Conservation (phyloP, 345 rosid species). For the Zanthoxylum bungeanum region DNA sequence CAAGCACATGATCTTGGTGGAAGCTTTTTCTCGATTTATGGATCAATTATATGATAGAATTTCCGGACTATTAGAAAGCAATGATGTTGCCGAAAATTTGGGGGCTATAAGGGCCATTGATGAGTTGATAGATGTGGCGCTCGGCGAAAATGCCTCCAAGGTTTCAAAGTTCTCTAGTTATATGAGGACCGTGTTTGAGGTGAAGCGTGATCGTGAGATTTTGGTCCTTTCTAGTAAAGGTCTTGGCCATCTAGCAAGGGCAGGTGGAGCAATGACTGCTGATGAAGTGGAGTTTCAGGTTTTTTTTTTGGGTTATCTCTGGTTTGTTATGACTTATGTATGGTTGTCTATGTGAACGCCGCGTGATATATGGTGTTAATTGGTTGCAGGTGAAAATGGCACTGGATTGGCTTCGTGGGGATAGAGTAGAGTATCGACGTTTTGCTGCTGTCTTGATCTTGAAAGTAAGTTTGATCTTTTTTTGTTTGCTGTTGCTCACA, state of each 20-base stretch:
- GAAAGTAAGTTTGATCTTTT: slow-evolving; percentile 46
- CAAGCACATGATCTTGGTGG: slow-evolving; percentile 83
- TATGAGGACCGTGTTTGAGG: slow-evolving; percentile 74
- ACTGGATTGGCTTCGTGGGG: slow-evolving; percentile 87
- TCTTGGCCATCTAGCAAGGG: slow-evolving; percentile 96
- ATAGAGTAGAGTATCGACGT: slow-evolving; percentile 82
- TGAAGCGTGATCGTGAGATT: slow-evolving; percentile 78
- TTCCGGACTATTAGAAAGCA: slow-evolving; percentile 62
- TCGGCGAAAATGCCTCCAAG: slow-evolving; percentile 96
- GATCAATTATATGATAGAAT: slow-evolving; percentile 80
- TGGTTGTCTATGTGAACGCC: slow-evolving; percentile 3
- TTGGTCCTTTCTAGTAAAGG: slow-evolving; percentile 90
- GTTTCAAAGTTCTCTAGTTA: slow-evolving; percentile 81
- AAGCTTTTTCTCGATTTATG: slow-evolving; percentile 86
- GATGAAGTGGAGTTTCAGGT: slow-evolving; percentile 99
- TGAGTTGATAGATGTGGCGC: slow-evolving; percentile 85
- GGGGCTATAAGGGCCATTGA: slow-evolving; percentile 91
- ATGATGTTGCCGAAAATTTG: slow-evolving; percentile 78
- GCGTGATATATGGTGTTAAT: slow-evolving; percentile 11
- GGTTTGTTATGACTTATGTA: not conserved
- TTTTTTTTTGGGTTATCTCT: slow-evolving; percentile 9
- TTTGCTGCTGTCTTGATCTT: slow-evolving; percentile 90
- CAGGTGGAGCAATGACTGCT: slow-evolving; percentile 98
- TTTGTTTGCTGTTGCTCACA: not conserved
- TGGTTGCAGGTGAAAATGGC: slow-evolving; percentile 72